phyloP scores from a whole-genome alignment of 2,329 filamentous ascomycete species.

The Penicillium griseofulvum region DNA sequence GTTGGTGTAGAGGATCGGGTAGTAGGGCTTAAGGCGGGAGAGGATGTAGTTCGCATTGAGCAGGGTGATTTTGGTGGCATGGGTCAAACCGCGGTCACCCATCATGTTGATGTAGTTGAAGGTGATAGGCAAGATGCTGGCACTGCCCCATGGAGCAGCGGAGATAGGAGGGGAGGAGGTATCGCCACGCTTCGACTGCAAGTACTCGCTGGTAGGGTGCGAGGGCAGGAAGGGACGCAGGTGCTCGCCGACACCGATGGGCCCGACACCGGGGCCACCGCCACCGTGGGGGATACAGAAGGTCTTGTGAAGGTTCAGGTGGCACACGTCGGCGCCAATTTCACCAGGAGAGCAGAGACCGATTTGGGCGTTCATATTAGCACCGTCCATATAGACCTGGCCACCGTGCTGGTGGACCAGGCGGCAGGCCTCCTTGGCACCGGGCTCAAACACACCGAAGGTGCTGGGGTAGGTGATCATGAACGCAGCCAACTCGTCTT shows the following conservation, averaged over 20 bases:
- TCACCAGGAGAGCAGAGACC: constrained; percentile 91
- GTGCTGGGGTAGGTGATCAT: constrained; percentile 98
- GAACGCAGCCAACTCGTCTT: constrained; percentile 80
- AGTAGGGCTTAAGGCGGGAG: constrained; percentile 79
- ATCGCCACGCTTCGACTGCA: constrained; percentile 39
- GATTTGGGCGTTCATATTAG: constrained; percentile 98
- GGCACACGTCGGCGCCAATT: constrained; percentile 94
- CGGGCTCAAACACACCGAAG: constrained; percentile 90
- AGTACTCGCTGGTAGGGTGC: constrained; percentile 58
- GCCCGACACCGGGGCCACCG: constrained; percentile 88
- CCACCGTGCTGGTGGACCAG: constrained; percentile 85
- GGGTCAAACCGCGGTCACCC: constrained; percentile 76
- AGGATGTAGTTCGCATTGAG: constrained; percentile 98
- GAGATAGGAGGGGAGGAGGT: constrained; percentile 66
- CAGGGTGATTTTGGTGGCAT: constrained; percentile 88
- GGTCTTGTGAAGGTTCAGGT: constrained; percentile 96
- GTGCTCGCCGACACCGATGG: constrained; percentile 85
- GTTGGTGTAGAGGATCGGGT: constrained; percentile 92
- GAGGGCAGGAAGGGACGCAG: constrained; percentile 73
- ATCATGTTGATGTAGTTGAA: constrained; percentile 96
- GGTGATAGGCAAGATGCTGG: constrained; percentile 88
- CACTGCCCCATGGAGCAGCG: constrained; percentile 81
- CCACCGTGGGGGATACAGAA: constrained; percentile 98
- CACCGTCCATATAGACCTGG: constrained; percentile 97
- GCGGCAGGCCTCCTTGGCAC: constrained; percentile 79